Evolutionary conservation across 768 basidiomycete genomes (phyloP).

Genomic region (Boletus rubropictus): DNA sequence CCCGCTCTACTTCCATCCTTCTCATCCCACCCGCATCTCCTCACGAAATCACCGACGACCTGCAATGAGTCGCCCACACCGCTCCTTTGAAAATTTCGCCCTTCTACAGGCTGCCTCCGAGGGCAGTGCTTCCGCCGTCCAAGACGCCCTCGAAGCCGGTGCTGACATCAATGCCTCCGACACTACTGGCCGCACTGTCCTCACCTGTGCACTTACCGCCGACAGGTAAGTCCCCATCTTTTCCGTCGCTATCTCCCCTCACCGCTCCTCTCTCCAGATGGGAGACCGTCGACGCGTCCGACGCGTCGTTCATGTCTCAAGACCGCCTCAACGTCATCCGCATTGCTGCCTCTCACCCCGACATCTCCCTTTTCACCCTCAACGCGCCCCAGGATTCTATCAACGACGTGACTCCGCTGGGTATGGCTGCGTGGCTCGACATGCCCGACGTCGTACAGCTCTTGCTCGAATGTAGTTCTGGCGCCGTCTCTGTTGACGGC

Average conservation of each 20-base stretch:
- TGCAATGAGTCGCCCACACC: slow-evolving; percentile 34
- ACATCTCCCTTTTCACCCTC: slow-evolving; percentile 61
- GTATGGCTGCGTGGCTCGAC: slow-evolving; percentile 76
- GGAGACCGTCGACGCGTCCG: slow-evolving; percentile 62
- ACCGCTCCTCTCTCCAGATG: slow-evolving; percentile 40
- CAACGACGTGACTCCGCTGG: slow-evolving; percentile 71
- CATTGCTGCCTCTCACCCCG: slow-evolving; percentile 47
- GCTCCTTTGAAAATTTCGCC: slow-evolving; percentile 36
- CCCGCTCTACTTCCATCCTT: slow-evolving; percentile 6
- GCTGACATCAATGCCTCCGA: slow-evolving; percentile 69
- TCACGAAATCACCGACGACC: slow-evolving; percentile 31
- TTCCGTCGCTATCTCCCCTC: slow-evolving; percentile 4
- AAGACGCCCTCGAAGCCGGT: slow-evolving; percentile 48
- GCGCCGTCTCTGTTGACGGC: slow-evolving; percentile 64
- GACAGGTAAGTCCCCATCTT: slow-evolving; percentile 47
- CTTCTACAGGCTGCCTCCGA: slow-evolving; percentile 52
- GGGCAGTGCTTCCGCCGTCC: slow-evolving; percentile 52
- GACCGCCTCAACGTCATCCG: slow-evolving; percentile 55
- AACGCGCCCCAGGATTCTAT: slow-evolving; percentile 69
- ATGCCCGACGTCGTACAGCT: slow-evolving; percentile 52
- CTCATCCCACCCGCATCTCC: slow-evolving; percentile 1
- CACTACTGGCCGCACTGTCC: slow-evolving; percentile 50
- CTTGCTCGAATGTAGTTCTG: slow-evolving; percentile 58
- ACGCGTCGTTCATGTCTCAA: slow-evolving; percentile 61
- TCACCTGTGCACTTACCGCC: slow-evolving; percentile 69